These are phyloP conservation scores for Populus ilicifolia DNA, from an alignment of 345 rosid genomes.

Conservation along the genomic window DNA sequence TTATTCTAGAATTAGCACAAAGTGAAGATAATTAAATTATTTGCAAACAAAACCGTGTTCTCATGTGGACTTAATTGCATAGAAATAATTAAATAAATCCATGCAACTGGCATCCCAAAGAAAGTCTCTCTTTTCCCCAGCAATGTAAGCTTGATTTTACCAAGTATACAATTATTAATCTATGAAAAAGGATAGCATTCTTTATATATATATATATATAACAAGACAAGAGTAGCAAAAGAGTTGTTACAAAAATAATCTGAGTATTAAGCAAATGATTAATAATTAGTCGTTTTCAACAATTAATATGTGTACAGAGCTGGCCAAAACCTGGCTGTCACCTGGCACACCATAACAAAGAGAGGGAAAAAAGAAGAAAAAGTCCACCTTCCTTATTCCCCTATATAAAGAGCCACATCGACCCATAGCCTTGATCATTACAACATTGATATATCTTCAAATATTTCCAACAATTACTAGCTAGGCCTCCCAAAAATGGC, in stretches of 20 bases:
- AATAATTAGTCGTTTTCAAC: not conserved
- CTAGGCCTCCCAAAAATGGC: conserved; percentile 13
- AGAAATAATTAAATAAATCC: not conserved
- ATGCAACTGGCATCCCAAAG: not conserved
- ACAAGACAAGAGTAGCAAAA: not conserved
- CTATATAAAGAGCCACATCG: conserved; percentile 2
- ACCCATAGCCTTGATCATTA: not conserved
- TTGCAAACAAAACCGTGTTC: not conserved
- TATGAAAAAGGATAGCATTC: not conserved
- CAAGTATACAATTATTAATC: too few relatives aligned
- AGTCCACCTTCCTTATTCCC: not conserved
- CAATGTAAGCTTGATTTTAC: not conserved
- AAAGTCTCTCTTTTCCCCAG: not conserved
- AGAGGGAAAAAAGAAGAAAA: not conserved
- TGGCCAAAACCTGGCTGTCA: not conserved
- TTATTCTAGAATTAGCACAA: not conserved
- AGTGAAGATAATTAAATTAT: not conserved
- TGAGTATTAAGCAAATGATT: not conserved
- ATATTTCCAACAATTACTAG: not conserved
- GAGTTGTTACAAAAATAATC: too few relatives aligned
- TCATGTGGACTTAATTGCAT: not conserved
- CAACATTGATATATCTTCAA: not conserved
- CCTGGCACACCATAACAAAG: not conserved
- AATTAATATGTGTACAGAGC: not conserved
- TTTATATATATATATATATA: not conserved